phyloP scores from a whole-genome alignment of 768 basidiomycete species.

The Sarcomyxa edulis region DNA sequence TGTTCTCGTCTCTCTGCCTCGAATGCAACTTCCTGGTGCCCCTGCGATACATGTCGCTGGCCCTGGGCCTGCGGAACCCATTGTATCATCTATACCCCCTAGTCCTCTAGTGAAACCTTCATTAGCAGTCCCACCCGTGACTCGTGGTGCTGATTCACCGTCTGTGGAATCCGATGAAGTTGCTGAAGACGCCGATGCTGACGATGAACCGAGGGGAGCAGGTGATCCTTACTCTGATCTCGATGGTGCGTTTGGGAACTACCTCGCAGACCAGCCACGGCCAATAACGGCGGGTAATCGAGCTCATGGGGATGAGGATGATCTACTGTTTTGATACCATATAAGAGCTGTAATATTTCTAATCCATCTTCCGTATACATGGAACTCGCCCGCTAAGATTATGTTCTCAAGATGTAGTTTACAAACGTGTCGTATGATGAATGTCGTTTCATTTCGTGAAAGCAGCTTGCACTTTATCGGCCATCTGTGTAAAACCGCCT shows the following conservation, averaged over 20 bases:
- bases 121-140: conserved; percentile 26
- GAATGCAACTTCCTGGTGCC: conserved; percentile 40
- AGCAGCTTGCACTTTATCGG: conserved; percentile 20
- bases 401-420: too few relatives aligned
- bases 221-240: conserved; percentile 83
- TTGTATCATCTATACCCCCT: conserved; percentile 15
- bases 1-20: conserved; percentile 58
- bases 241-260: conserved; percentile 70
- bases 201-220: conserved; percentile 31
- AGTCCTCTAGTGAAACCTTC: conserved; percentile 25
- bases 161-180: conserved; percentile 14
- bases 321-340: conserved; percentile 61
- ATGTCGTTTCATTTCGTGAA: conserved; percentile 11
- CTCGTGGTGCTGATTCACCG: too few relatives aligned
- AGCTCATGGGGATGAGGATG: conserved; percentile 56
- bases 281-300: conserved; percentile 47
- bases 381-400: too few relatives aligned
- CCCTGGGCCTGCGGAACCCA: conserved; percentile 56
- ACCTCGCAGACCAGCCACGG: conserved; percentile 66
- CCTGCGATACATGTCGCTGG: conserved; percentile 52
- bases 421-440: too few relatives aligned
- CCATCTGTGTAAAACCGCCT: conserved; percentile 15
- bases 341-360: too few relatives aligned
- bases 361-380: conserved; percentile 4
- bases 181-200: conserved; percentile 27